A percentile compares a stretch with the other conserved stretches of the same genome.
Evolutionary conservation across 345 rosid genomes (phyloP).

Genomic region (Eutrema japonicum): DNA sequence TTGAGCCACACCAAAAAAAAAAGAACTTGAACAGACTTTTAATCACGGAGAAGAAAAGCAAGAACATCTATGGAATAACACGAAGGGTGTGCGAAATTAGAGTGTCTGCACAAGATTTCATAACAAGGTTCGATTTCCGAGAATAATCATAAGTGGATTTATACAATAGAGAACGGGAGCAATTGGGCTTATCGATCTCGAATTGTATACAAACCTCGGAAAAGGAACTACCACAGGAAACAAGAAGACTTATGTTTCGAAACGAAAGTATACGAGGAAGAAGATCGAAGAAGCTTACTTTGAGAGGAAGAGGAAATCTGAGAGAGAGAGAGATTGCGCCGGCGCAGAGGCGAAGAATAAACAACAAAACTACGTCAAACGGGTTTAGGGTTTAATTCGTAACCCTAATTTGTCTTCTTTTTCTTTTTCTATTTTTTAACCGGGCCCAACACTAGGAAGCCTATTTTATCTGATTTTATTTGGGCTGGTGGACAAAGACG

Average conservation of each 20-base stretch:
- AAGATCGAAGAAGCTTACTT: conserved; percentile 36
- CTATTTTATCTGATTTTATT: neutral
- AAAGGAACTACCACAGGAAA: neutral
- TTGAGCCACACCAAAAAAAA: too few species aligned
- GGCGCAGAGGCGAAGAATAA: conserved; percentile 28
- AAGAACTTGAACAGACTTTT: too few species aligned
- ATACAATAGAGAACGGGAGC: neutral
- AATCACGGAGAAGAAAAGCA: too few species aligned
- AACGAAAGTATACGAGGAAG: neutral
- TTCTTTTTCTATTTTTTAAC: neutral
- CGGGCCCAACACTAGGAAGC: neutral
- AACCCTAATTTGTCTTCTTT: neutral
- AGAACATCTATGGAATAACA: neutral
- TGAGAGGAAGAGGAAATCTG: neutral
- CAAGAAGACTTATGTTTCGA: neutral
- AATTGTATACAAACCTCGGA: neutral
- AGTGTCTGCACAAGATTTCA: neutral
- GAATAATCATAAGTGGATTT: neutral
- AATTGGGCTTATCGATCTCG: neutral
- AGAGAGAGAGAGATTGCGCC: conserved; percentile 20
- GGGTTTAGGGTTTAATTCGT: conserved; percentile 40
- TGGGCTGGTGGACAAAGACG: neutral
- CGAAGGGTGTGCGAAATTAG: too few species aligned
- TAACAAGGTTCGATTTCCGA: neutral
- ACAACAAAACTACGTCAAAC: neutral